A percentile compares a stretch with the other conserved stretches of the same genome.
These are phyloP conservation scores for Phylloporus rhodoxanthus DNA, from an alignment of 768 basidiomycete species.

Conservation along the genomic window DNA sequence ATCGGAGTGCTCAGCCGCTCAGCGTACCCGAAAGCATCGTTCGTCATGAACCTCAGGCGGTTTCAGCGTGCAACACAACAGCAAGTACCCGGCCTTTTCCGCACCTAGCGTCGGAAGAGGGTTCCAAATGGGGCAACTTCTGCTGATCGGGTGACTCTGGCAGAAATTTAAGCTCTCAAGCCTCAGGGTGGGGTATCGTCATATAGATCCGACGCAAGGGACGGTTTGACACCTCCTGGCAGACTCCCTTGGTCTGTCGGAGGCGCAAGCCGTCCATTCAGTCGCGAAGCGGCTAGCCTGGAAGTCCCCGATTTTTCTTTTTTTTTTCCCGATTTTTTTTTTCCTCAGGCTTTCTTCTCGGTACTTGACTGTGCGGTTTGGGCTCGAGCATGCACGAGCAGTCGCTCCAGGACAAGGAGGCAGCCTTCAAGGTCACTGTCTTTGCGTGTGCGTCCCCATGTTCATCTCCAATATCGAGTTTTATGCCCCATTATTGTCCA, in stretches of 20 bases:
- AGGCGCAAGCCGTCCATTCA: background rate
- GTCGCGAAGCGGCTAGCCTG: background rate
- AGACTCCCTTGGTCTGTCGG: background rate
- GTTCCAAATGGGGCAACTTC: background rate
- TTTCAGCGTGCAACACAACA: background rate
- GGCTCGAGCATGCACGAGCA: background rate
- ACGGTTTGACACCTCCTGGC: background rate
- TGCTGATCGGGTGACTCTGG: background rate
- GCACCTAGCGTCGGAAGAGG: background rate
- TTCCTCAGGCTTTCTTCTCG: too few relatives aligned
- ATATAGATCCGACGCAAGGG: background rate
- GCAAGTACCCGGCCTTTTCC: background rate
- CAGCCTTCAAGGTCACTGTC: background rate
- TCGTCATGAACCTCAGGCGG: too few relatives aligned
- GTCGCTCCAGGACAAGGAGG: background rate
- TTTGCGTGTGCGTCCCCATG: background rate
- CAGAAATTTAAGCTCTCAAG: background rate
- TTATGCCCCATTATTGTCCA: background rate
- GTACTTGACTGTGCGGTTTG: background rate
- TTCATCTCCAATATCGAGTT: background rate
- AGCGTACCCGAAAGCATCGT: too few relatives aligned
- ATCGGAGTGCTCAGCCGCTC: background rate
- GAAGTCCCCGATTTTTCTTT: background rate
- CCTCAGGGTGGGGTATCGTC: background rate
- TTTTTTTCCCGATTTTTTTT: background rate